A percentile compares a stretch with the other conserved stretches of the same genome.
Conservation (phyloP, 2,329 filamentous ascomycete genomes). For the Exophiala bonariae region DNA sequence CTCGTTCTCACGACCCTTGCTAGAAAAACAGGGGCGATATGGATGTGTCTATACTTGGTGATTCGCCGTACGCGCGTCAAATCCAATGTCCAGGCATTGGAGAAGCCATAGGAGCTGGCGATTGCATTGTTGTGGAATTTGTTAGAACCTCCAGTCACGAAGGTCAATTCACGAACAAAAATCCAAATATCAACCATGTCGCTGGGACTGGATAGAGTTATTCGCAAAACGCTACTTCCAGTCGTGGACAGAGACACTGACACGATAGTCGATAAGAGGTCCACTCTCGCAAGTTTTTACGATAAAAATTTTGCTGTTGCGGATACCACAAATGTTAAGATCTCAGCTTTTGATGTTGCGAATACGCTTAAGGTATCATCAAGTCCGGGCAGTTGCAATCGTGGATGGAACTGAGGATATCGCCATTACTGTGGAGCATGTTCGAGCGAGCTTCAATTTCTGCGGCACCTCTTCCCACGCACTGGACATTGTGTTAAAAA, state of each 20-base stretch:
- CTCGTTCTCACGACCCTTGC: too few relatives aligned
- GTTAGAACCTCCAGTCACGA: neutral
- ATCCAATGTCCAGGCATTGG: constrained; percentile 57
- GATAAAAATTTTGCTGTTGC: neutral
- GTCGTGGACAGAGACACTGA: neutral
- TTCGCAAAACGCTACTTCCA: neutral
- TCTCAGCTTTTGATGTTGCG: neutral
- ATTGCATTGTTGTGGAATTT: neutral
- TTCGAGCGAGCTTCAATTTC: neutral
- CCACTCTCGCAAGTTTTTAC: neutral
- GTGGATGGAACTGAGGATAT: neutral
- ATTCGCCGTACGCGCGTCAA: constrained; percentile 71
- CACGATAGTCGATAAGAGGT: neutral
- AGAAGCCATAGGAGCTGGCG: constrained; percentile 30
- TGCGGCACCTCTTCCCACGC: too few relatives aligned
- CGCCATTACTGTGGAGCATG: neutral
- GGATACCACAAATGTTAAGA: neutral
- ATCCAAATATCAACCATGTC: neutral
- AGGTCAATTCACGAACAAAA: neutral
- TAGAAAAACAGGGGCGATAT: neutral
- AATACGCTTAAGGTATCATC: neutral
- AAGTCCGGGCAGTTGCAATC: neutral
- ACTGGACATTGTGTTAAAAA: too few relatives aligned
- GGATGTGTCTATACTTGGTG: neutral
- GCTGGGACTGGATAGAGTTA: neutral